Base-by-base conservation (phyloP, 805 yeast genomes). In the Metschnikowia similis region DNA sequence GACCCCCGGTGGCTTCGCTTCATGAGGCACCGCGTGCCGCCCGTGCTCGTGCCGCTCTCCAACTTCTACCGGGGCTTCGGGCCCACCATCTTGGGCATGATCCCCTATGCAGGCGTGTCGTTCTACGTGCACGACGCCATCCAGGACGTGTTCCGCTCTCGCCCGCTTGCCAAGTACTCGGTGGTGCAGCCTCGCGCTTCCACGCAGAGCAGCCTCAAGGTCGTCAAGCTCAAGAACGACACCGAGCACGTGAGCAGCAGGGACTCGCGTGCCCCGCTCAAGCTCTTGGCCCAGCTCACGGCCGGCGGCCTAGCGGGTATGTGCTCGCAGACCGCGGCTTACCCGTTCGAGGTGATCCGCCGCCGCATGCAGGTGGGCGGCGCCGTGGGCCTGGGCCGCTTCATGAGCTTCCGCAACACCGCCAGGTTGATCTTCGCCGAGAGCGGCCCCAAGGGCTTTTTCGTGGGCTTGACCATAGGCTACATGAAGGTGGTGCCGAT, bases 271-370 rank as follows among this genome's bases (percentile, higher is more conserved):
- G 69, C 72, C 16, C 97, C 97, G 1, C 74, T 94, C 47, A 79
- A 75, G 55, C 87, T 89, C 1, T 89, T 96, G 89, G 98, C 98
- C 2, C 97, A 94, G 71, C 75, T 94, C 42, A 62, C 82, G 4
- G 96, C 98, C 6, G 99, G 99, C 49, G 99, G 98, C 1, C 60
- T 87, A n/a, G 96, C 97, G 0, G 99, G 99, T 10, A 81, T 92
- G 85, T 77, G 83, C 35, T 89, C 98, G 1, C 99, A 94, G 67
- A 89, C 97, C 1, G 95, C 98, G 0, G 92, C 96, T 5, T 94
- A 94, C 63, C 99, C 99, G 1, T 86, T 94, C 58, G 99, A 94
- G 69, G 96, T 94, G 36, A 81, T 94, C 21, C 77, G 99, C 63
- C 79, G 99, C 66, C 77, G 98, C 60, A 84, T 94, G 88, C 99